Evolutionary conservation across 2,329 filamentous ascomycete genomes (phyloP).

Genomic region (Alternaria gaisen): DNA sequence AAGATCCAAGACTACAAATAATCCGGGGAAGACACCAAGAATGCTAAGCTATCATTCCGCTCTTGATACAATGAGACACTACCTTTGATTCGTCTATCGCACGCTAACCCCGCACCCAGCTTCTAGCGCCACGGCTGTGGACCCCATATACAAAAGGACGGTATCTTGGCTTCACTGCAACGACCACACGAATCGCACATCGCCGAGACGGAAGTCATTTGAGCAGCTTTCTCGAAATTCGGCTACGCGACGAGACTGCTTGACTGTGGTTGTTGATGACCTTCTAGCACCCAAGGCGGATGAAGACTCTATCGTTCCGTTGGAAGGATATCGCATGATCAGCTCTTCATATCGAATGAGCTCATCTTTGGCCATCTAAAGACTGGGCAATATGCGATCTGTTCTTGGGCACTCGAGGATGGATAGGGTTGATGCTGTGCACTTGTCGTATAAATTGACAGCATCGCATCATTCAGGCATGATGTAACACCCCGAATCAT

Average conservation of each 20-base stretch:
- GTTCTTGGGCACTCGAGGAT: not conserved
- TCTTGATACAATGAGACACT: constrained; percentile 7
- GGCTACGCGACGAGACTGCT: constrained; percentile 16
- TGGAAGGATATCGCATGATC: constrained; percentile 25
- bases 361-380: constrained; percentile 15
- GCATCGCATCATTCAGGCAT: not conserved
- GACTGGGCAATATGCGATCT: constrained; percentile 22
- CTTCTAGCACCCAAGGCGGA: constrained; percentile 24
- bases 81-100: constrained; percentile 20
- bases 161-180: constrained; percentile 27
- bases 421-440: not conserved
- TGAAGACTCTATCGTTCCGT: constrained; percentile 27
- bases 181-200: constrained; percentile 2
- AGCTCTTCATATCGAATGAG: constrained; percentile 14
- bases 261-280: constrained; percentile 10
- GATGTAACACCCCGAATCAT: not conserved
- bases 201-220: constrained; percentile 17
- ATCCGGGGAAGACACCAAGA: constrained; percentile 20
- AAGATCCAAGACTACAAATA: constrained; percentile 28
- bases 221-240: constrained; percentile 11
- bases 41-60: constrained; percentile 21
- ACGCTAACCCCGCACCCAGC: constrained; percentile 27
- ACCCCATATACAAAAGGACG: constrained; percentile 28
- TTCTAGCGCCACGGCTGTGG: constrained; percentile 17
- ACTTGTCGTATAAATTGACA: not conserved